These are phyloP conservation scores for Priceomyces haplophilus DNA, from an alignment of 805 yeast genomes.

Conservation along the genomic window DNA sequence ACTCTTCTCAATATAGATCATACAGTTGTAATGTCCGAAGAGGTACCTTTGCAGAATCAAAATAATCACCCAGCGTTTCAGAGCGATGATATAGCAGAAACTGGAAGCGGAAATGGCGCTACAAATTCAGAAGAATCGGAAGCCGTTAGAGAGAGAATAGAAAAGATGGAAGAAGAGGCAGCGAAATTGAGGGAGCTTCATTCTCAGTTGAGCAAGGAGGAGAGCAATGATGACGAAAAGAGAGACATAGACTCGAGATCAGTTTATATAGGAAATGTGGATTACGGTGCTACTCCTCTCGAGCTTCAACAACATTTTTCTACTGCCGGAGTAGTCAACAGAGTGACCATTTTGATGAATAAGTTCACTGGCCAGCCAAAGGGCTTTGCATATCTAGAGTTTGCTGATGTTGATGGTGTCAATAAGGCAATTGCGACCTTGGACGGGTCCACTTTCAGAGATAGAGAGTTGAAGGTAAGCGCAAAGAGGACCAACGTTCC, in stretches of 20 bases:
- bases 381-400: constrained; percentile 86
- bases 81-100: not conserved
- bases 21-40: constrained; percentile 27
- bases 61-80: constrained; percentile 9
- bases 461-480: constrained; percentile 67
- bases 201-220: constrained; percentile 20
- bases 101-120: not conserved
- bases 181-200: constrained; percentile 60
- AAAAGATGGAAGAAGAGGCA: constrained; percentile 61
- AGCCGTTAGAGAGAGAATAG: constrained; percentile 42
- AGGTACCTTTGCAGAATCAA: constrained; percentile 24
- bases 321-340: constrained; percentile 66
- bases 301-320: constrained; percentile 75
- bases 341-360: constrained; percentile 75
- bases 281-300: constrained; percentile 72
- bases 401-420: constrained; percentile 64
- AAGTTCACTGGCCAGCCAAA: constrained; percentile 77
- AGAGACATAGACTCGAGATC: constrained; percentile 74
- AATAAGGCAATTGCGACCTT: constrained; percentile 57
- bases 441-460: constrained; percentile 64
- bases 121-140: constrained; percentile 6
- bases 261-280: constrained; percentile 82
- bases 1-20: too few species aligned
- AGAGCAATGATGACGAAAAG: constrained; percentile 38
- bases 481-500: constrained; percentile 83